Base-by-base conservation (phyloP, 2,329 filamentous ascomycete species). In the Fusarium napiforme region DNA sequence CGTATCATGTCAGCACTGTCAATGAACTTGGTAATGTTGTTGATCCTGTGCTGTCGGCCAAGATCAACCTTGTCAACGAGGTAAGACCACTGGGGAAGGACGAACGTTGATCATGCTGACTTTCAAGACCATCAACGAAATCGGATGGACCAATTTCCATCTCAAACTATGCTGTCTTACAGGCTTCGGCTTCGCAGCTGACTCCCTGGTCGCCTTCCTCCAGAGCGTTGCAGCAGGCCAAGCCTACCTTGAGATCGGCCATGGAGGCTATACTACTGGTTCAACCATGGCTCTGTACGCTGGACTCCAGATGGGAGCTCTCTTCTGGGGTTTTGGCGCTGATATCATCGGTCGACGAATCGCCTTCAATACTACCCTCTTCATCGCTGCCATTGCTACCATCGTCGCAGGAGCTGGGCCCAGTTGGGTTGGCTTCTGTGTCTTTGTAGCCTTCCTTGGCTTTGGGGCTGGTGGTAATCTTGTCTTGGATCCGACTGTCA, bases 321-420 rank as follows among this genome's bases (percentile, higher is more conserved):
- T 65, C 5, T 63, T 65, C 58, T 65, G 63, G 63, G 63, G 63
- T 1, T 65, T 65, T 1, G 58, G 63, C 2, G 63, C 63, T 2
- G 63, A 65, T 0, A 63, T 65, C 0, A 34, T 65, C 4, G 56
- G 56, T 18, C 30, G 56, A 14, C 10, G 63, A 1, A 36, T 45
- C 5, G 58, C 63, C 6, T 65, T 65, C n/a, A 65, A 65, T 28
- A 19, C 37, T 16, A 62, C 62, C 1, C 46, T 64, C 1, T 64
- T 58, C 30, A 58, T 58, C n/a, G 55, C 55, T 3, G 40, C 55
- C 14, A 58, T 47, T 4, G 55, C 55, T 28, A 58, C 55, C 6
- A 28, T 53, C 7, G 16, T 64, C 2, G 46, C 45, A 5, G 62
- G 62, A 7, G 57, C 45, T 9, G 32, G 28, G 2, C 46, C 46